Evolutionary conservation across 2,329 filamentous ascomycete species (phyloP), one percentile per base, ranked within the genome.

Genomic region (Byssoonygena ceratinophila): DNA sequence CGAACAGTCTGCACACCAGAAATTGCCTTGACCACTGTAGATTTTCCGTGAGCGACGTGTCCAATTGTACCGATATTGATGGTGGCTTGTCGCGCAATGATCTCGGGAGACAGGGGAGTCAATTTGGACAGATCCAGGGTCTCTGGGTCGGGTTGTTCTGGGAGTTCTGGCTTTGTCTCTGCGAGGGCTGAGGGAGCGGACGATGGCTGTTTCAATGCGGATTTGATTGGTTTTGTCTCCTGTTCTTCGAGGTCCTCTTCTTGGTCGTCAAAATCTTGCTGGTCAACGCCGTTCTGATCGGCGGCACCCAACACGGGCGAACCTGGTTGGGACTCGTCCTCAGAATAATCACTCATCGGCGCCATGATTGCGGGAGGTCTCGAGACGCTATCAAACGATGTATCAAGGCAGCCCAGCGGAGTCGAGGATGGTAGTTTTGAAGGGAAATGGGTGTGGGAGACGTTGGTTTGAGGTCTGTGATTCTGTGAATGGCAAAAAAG

Each of bases 11-110:
- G 92, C 59, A 98, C 92, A 58, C 92, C 92, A 1, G 92, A 97
- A 64, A 98, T 97, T 64, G 92, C 92, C 79, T 98, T 98, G 64
- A 98, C 92, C 47, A 98, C 92, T 20, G 92, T 98, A 57, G 88
- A 95, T 73, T 97, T 97, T 68, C 91, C 91, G 85, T 97, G 91
- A 67, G 92, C 92, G 78, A 97, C 91, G 71, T 97, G 92, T 53
- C 91, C 91, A 71, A 98, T 97, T 57, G 92, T 96, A 59, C 91
- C 92, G 64, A 97, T 96, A 74, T 97, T 97, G 78, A 97, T 96
- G 53, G 92, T 98, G 52, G 92, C 92, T 79, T 98, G 92, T 65
- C 92, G 82, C 57, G 89, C 88, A 67, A 98, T 98, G 68, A 98
- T 97, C 70, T 97, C 91, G 60, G 90, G 89, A 14, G 91, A 94